A percentile compares a stretch with the other conserved stretches of the same genome.
phyloP scores from a whole-genome alignment of 2,329 filamentous ascomycete species.

The Xylariaceae sp. region DNA sequence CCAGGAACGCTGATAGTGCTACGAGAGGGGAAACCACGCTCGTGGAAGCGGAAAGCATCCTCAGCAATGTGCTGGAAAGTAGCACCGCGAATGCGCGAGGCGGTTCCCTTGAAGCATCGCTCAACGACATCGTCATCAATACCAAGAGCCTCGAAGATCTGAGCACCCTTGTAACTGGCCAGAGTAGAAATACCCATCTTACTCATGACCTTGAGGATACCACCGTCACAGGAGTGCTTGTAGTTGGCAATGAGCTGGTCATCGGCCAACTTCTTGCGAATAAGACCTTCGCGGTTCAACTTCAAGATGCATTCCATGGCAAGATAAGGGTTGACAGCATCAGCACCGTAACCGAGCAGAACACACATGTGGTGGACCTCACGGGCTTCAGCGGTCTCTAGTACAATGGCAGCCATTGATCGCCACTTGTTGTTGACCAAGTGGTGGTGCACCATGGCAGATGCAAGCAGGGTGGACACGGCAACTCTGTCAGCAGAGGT shows the following conservation, averaged over 20 bases:
- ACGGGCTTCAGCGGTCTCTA: conserved; percentile 91
- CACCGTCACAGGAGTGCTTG: conserved; percentile 92
- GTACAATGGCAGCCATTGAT: conserved; percentile 76
- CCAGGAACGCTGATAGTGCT: conserved; percentile 71
- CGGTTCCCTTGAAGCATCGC: conserved; percentile 89
- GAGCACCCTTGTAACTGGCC: conserved; percentile 93
- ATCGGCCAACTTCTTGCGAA: conserved; percentile 80
- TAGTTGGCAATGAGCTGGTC: conserved; percentile 89
- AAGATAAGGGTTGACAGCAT: conserved; percentile 91
- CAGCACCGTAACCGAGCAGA: conserved; percentile 89
- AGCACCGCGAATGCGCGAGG: conserved; percentile 87
- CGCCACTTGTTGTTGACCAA: conserved; percentile 94
- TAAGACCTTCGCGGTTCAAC: conserved; percentile 87
- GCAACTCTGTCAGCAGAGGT: conserved; percentile 76
- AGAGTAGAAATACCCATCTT: conserved; percentile 99
- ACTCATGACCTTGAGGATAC: conserved; percentile 97
- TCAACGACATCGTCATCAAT: conserved; percentile 90
- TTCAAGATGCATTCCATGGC: conserved; percentile 96
- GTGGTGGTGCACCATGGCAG: conserved; percentile 92
- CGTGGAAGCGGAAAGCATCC: conserved; percentile 91
- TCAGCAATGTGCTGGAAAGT: conserved; percentile 92
- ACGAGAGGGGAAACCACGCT: conserved; percentile 82
- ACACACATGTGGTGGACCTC: conserved; percentile 99
- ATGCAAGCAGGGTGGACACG: conserved; percentile 81
- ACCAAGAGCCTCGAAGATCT: conserved; percentile 95